These are phyloP conservation scores for Colletotrichum sublineola DNA, from an alignment of 2,329 filamentous ascomycete genomes.

Conservation along the genomic window DNA sequence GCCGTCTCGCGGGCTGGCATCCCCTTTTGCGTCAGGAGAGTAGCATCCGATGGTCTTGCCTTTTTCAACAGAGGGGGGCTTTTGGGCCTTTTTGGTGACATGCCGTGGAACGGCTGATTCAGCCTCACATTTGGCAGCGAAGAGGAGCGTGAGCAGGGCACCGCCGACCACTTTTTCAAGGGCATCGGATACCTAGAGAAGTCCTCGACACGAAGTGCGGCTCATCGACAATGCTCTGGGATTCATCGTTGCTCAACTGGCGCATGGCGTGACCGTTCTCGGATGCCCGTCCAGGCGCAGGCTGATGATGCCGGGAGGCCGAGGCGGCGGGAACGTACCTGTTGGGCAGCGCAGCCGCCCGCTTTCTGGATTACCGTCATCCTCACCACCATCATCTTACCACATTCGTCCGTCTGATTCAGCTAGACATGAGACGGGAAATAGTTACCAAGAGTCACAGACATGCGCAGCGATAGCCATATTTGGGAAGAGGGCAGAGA, in stretches of 20 bases:
- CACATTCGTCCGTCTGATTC: neutral
- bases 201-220: neutral
- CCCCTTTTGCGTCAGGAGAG: neutral
- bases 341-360: neutral
- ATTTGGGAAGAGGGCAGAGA: neutral
- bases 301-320: conserved; percentile 14
- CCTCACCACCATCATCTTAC: neutral
- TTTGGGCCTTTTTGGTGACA: neutral
- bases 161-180: neutral
- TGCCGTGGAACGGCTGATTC: neutral
- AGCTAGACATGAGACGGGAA: neutral
- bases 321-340: neutral
- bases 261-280: neutral
- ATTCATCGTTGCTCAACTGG: too few relatives aligned
- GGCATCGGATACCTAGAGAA: neutral
- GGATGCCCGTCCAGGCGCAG: neutral
- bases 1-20: conserved; percentile 4
- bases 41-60: neutral
- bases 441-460: neutral
- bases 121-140: neutral
- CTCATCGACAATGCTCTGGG: neutral
- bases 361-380: neutral
- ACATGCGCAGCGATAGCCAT: neutral
- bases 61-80: neutral
- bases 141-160: neutral